Conservation (phyloP, 2,329 filamentous ascomycete species). For the Gliomastix tumulicola region DNA sequence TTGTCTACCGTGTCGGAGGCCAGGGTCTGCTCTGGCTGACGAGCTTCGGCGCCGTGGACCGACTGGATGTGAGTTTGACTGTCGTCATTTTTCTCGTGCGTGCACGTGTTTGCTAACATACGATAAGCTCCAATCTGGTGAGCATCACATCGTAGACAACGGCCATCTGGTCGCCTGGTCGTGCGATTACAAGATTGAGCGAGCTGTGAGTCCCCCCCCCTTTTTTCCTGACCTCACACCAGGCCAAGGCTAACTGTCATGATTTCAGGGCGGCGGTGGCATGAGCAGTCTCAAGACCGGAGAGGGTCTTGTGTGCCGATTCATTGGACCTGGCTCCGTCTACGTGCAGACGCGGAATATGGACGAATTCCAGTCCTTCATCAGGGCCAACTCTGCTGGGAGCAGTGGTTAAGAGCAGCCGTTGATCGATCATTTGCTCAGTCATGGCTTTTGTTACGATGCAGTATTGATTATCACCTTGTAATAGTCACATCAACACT, state of each 20-base stretch:
- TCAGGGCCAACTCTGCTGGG: too few species aligned
- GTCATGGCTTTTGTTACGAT: too few species aligned
- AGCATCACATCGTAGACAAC: conserved; percentile 51
- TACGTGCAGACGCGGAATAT: conserved; percentile 10
- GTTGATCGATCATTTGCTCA: too few species aligned
- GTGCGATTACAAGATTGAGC: conserved; percentile 13
- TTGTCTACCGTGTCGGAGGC: conserved; percentile 9
- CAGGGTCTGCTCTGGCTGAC: conserved; percentile 11
- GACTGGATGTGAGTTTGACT: conserved; percentile 9
- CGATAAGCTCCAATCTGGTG: conserved; percentile 9
- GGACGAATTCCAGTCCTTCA: not conserved
- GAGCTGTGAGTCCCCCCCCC: too few species aligned
- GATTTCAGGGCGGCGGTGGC: not conserved
- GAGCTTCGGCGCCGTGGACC: conserved; percentile 12
- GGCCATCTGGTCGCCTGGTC: conserved; percentile 34
- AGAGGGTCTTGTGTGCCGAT: conserved; percentile 12
- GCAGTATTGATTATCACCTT: too few species aligned
- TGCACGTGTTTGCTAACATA: conserved; percentile 1
- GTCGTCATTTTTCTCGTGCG: not conserved
- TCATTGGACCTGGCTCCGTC: conserved; percentile 9
- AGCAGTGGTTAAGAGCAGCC: too few species aligned
- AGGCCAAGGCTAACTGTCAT: too few species aligned
- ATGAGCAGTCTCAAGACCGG: conserved; percentile 4
- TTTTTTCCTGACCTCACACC: too few species aligned
- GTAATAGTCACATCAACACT: too few species aligned